A percentile compares a stretch with the other conserved stretches of the same genome.
Conservation (phyloP, 495 filamentous ascomycete species). For the Xylaria nigripes region DNA sequence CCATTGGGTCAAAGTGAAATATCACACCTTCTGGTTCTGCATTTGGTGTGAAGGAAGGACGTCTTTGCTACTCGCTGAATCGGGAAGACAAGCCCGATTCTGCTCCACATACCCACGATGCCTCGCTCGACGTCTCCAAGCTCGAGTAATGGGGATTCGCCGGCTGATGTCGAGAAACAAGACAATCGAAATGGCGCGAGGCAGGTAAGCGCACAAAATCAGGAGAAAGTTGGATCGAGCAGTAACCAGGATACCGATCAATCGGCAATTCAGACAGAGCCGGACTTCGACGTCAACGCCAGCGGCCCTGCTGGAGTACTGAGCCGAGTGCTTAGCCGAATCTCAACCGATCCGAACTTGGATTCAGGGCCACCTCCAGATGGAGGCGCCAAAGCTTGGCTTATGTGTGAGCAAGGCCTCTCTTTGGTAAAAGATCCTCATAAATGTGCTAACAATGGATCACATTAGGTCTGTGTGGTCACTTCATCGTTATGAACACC, state of each 20-base stretch:
- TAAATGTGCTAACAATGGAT: background rate
- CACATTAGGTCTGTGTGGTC: slow-evolving; percentile 33
- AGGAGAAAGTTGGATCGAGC: slow-evolving; percentile 1
- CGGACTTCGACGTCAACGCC: slow-evolving; percentile 21
- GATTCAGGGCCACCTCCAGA: slow-evolving; percentile 47
- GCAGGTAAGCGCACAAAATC: background rate
- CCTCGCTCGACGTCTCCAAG: slow-evolving; percentile 11
- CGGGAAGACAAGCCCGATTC: background rate
- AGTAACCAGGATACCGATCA: slow-evolving; percentile 8
- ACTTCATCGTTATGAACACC: slow-evolving; percentile 42
- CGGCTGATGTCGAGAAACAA: slow-evolving; percentile 21
- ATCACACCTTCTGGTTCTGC: background rate
- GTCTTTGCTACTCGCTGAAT: background rate
- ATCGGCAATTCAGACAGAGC: slow-evolving; percentile 17
- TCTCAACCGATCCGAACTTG: slow-evolving; percentile 34
- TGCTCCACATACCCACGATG: slow-evolving; percentile 9
- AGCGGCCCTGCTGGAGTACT: slow-evolving; percentile 21
- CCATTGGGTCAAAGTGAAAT: background rate
- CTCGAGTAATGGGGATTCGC: slow-evolving; percentile 20
- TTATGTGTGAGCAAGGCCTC: slow-evolving; percentile 27
- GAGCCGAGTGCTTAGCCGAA: slow-evolving; percentile 28
- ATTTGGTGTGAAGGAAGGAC: background rate
- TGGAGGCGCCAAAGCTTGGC: slow-evolving; percentile 44
- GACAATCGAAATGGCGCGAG: background rate
- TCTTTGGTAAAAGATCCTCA: background rate